Base-by-base conservation (phyloP, 192 early-diverging fungal genomes). In the Obelidium mucronatum region DNA sequence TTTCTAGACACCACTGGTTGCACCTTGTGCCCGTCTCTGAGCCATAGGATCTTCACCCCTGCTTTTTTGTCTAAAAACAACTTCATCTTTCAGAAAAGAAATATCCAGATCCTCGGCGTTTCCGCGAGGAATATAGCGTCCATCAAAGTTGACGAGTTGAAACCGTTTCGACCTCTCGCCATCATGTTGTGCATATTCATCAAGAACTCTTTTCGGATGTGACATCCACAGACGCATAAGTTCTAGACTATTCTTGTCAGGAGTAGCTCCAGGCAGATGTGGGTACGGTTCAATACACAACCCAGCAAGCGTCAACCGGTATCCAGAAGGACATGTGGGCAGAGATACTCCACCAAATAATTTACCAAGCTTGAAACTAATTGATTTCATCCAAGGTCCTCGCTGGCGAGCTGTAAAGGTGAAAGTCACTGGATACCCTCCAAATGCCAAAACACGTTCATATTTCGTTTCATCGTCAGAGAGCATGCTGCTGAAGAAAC, bases 221-320 rank as follows among this genome's bases (percentile, higher is more conserved):
- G 84, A 85, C 83, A 89, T 85, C 88, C 88, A 89, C 74, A 85
- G 81, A 67, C 84, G 40, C 67, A 86, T 30, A 35, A 85, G 79
- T 55, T 88, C 82, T 33, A 85, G 82, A 3, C 85, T 78, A 71
- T 89, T 84, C 67, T 81, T 87, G 67, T 88, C 86, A 5, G 79
- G 82, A 22, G 82, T 35, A 44, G 86, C 79, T 0, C 79, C 81
- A 4, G 84, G 77, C n/a, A 66, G 31, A 67, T 81, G 80, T 15
- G 71, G 2, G 48, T 83, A 86, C 8, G 88, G 87, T 51, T 90
- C 85, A 65, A 90, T 80, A 40, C 88, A 90, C 1, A 87, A 81
- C 2, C 88, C 88, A 52, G 88, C 66, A n/a, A 90, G 44, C 8
- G 68, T 37, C 1, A 90, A 58, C 19, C 52, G 54, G 56, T 80